phyloP scores from a whole-genome alignment of 306 rosid species.

The Cucumis sativus region Cucumber_9930_V3 NC_026657.2:6397001-6397500 shows the following conservation, averaged over 20 bases:
- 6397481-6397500: too few species aligned
- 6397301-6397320: too few species aligned
- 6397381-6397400: too few species aligned
- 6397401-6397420: too few species aligned
- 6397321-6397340: too few species aligned
- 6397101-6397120: constrained; percentile 97
- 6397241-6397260: background rate
- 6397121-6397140: constrained; percentile 99
- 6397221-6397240: background rate
- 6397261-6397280: background rate
- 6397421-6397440: too few species aligned
- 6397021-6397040: constrained; percentile 99
- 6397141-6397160: constrained; percentile 92
- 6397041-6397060: constrained; percentile 95
- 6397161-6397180: constrained; percentile 82
- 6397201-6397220: background rate
- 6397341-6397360: too few species aligned
- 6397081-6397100: constrained; percentile 88
- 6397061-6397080: constrained; percentile 79
- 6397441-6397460: too few species aligned
- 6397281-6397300: background rate
- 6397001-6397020: constrained; percentile 98
- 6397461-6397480: too few species aligned
- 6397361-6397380: too few species aligned
- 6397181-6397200: constrained; percentile 6